These are phyloP conservation scores for Aureobasidium zeae DNA, from an alignment of 2,329 filamentous ascomycete species.

Conservation along the genomic window DNA sequence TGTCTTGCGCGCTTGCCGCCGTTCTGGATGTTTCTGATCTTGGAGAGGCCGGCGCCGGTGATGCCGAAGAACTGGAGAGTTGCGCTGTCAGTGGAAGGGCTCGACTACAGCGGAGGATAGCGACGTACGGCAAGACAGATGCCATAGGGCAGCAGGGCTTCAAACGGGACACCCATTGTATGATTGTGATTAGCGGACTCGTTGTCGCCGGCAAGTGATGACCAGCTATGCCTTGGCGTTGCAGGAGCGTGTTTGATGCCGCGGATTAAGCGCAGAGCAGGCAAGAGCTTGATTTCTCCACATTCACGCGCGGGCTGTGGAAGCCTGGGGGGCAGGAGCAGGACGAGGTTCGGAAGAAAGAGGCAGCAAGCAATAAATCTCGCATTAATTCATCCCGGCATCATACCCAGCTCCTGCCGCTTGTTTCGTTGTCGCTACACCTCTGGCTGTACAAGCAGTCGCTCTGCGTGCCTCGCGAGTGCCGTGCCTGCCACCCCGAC, in stretches of 20 bases:
- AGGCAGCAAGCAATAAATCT: not conserved
- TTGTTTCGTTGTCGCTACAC: not conserved
- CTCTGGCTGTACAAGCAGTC: not conserved
- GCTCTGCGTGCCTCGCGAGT: not conserved
- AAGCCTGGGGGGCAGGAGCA: constrained; percentile 3
- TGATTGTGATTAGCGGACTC: not conserved
- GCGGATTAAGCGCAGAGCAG: not conserved
- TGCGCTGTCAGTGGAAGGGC: constrained; percentile 1
- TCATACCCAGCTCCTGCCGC: not conserved
- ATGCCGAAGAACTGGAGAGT: constrained; percentile 50
- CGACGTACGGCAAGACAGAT: constrained; percentile 51
- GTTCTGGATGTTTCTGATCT: constrained; percentile 51
- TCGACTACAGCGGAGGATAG: constrained; percentile 5
- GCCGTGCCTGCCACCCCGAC: not conserved
- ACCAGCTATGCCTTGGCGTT: constrained; percentile 12
- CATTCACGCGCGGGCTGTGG: not conserved
- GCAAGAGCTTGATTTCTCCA: constrained; percentile 10
- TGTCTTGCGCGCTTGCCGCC: constrained; percentile 53
- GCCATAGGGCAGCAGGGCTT: constrained; percentile 55
- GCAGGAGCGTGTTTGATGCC: not conserved
- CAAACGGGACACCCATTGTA: constrained; percentile 57
- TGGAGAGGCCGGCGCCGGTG: constrained; percentile 49
- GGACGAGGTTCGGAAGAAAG: too few relatives aligned
- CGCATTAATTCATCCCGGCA: not conserved
- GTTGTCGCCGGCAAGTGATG: constrained; percentile 4